Conservation (phyloP, 371 early-diverging fungal species). For the Apophysomyces variabilis region DNA sequence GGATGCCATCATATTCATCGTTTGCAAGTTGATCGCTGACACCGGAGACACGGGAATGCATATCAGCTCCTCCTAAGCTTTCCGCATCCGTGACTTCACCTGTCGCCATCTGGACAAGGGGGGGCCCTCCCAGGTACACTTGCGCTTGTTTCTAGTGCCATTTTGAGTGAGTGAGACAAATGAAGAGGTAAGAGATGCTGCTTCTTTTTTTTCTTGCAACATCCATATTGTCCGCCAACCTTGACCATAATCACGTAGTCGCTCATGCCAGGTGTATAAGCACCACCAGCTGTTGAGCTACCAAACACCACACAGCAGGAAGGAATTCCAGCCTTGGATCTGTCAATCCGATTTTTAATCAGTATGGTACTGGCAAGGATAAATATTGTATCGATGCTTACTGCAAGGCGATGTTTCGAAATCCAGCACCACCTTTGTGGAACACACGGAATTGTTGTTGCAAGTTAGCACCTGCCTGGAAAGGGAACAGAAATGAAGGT, state of each 20-base stretch:
- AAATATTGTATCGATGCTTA: conserved; percentile 22
- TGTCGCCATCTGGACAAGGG: conserved; percentile 79
- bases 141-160: conserved; percentile 64
- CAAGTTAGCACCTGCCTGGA: conserved; percentile 76
- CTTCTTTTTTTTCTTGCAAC: no score
- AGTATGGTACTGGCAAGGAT: background rate
- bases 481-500: no score
- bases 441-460: conserved; percentile 77
- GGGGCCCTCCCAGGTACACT: conserved; percentile 79
- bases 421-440: conserved; percentile 74
- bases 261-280: conserved; percentile 77
- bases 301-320: conserved; percentile 77
- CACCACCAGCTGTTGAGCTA: conserved; percentile 81
- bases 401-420: conserved; percentile 68
- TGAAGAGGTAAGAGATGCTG: no score
- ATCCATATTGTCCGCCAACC: conserved; percentile 24
- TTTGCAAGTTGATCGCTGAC: conserved; percentile 69
- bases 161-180: no score
- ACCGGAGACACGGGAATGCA: conserved; percentile 75
- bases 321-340: conserved; percentile 73
- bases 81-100: conserved; percentile 77
- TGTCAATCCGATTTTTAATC: conserved; percentile 18
- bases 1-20: conserved; percentile 70
- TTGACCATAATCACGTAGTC: conserved; percentile 81
- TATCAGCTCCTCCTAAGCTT: conserved; percentile 76